Conservation (phyloP, 2,329 filamentous ascomycete species). For the Colletotrichum siamense region DNA sequence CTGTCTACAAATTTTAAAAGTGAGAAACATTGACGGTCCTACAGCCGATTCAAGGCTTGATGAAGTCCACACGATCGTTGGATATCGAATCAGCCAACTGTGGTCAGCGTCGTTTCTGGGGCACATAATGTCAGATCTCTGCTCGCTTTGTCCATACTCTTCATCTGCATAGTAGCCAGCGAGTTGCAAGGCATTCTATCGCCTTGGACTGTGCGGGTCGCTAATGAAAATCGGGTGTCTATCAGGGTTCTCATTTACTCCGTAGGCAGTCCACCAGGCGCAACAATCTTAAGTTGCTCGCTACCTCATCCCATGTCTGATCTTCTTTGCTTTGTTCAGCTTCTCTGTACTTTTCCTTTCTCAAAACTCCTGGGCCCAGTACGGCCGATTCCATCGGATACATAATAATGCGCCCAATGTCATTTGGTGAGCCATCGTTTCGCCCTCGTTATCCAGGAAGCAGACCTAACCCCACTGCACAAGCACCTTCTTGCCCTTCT, state of each 20-base stretch:
- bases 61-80: not conserved
- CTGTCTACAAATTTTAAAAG: not conserved
- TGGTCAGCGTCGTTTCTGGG: not conserved
- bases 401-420: not conserved
- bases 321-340: not conserved
- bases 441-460: not conserved
- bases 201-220: not conserved
- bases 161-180: not conserved
- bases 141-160: not conserved
- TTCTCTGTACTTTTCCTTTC: not conserved
- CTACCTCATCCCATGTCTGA: not conserved
- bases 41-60: not conserved
- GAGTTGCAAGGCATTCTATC: not conserved
- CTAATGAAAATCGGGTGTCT: not conserved
- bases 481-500: constrained; percentile 66
- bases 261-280: not conserved
- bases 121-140: not conserved
- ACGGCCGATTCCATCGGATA: not conserved
- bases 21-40: not conserved
- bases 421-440: not conserved
- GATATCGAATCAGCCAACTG: not conserved
- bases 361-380: not conserved
- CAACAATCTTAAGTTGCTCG: not conserved
- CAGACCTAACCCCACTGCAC: constrained; percentile 62
- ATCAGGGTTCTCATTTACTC: not conserved